Conservation (phyloP, 2,329 filamentous ascomycete species). For the Monilinia vaccinii-corymbosi region DNA sequence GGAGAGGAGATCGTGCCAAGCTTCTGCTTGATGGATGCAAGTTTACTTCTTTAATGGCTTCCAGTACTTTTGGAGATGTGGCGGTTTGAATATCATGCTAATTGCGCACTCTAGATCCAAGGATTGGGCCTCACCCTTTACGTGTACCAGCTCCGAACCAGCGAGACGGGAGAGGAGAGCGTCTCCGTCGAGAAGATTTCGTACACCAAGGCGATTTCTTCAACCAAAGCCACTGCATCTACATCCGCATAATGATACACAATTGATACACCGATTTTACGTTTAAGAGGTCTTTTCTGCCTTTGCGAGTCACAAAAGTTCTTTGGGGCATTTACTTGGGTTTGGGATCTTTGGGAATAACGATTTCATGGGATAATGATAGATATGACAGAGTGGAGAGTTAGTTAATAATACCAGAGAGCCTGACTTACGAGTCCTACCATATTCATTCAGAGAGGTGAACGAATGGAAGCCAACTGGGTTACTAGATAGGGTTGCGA, state of each 20-base stretch:
- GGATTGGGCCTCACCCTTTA: slow-evolving; percentile 93
- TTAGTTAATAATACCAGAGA: neutral
- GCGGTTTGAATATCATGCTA: neutral
- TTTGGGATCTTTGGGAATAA: neutral
- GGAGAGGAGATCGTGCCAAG: slow-evolving; percentile 73
- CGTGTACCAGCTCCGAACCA: slow-evolving; percentile 79
- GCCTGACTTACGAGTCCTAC: neutral
- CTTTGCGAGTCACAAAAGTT: neutral
- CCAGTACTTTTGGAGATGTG: neutral
- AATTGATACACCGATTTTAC: neutral
- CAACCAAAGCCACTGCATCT: slow-evolving; percentile 4
- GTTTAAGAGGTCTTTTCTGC: neutral
- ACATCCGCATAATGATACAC: slow-evolving; percentile 19
- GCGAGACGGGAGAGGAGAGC: slow-evolving; percentile 66
- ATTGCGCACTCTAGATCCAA: slow-evolving; percentile 57
- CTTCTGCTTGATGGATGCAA: slow-evolving; percentile 96
- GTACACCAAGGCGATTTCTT: slow-evolving; percentile 60
- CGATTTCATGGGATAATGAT: neutral
- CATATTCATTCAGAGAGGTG: neutral
- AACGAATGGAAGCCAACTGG: slow-evolving; percentile 7
- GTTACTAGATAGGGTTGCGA: neutral
- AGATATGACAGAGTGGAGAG: neutral
- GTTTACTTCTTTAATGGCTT: slow-evolving; percentile 32
- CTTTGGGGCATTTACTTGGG: neutral
- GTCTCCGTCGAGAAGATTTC: slow-evolving; percentile 82